Evolutionary conservation across 371 early-diverging fungal species (phyloP), one percentile per base, ranked within the genome.

Genomic region (Mucor saturninus): DNA sequence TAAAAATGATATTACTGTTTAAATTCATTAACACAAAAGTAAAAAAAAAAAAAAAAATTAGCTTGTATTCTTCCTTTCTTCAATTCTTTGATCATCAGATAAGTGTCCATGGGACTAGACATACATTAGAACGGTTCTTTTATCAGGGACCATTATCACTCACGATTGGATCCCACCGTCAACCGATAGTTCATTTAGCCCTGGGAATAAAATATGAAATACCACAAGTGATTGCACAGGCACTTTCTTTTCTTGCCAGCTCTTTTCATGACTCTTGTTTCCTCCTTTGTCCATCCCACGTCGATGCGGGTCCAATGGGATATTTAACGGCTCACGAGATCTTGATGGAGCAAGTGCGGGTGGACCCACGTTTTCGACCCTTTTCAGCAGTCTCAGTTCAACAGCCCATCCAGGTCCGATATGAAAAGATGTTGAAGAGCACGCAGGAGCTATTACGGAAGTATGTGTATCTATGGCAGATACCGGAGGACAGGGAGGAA

Each of bases 211-310:
- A 74, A 58, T 58, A 72, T 35, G 62, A 54, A 1, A 28, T 71
- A 43, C 52, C 64, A 2, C 29, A 54, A 35, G 40, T 76, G 14
- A 71, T 76, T 13, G 35, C 56, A 0, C 72, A 76, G 49, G 74
- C 63, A 6, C 39, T 76, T n/a, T 74, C 77, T 48, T 69, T 71
- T 62, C 40, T 72, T 10, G 71, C 72, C 2, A 56, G 62, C 21
- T 67, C 68, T n/a, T 71, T 56, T 52, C 51, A 59, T 32, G 62
- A 69, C 14, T 55, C 56, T 0, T 35, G 35, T 15, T 63, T 63
- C 6, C 21, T 63, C 21, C 21, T 21, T 21, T 21, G 21, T 21
- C 21, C 21, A 21, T 21, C 21, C 0, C 21, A 21, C 21, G 21
- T 21, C 21, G 21, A 21, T 21, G 21, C 0, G 21, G 21, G 21